These are phyloP conservation scores for Tricholoma sp. DNA, from an alignment of 768 basidiomycete species.

Conservation along the genomic window DNA sequence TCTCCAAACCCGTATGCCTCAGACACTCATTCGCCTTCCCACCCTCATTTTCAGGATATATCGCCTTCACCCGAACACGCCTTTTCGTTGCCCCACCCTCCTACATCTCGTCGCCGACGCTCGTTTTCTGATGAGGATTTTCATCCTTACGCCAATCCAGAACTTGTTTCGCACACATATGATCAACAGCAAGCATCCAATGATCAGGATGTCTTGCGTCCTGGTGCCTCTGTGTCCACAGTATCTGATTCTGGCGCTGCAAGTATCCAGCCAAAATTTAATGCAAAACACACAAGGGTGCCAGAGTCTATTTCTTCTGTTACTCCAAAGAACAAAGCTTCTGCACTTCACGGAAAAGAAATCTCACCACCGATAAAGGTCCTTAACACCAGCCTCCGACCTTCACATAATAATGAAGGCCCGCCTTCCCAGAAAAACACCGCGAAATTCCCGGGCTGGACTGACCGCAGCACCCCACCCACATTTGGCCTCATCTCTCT, in stretches of 20 bases:
- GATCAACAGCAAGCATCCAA: constrained; percentile 25
- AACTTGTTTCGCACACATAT: constrained; percentile 43
- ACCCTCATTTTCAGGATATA: constrained; percentile 13
- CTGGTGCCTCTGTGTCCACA: constrained; percentile 48
- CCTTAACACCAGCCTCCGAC: constrained; percentile 23
- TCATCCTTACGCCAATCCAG: constrained; percentile 83
- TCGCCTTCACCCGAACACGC: background rate
- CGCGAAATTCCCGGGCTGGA: constrained; percentile 43
- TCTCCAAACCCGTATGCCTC: constrained; percentile 21
- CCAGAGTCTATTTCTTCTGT: constrained; percentile 22
- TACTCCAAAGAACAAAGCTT: constrained; percentile 22
- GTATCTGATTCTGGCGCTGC: constrained; percentile 37
- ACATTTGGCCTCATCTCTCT: constrained; percentile 67
- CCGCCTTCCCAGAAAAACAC: constrained; percentile 24
- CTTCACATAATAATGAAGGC: constrained; percentile 22
- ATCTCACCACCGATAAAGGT: constrained; percentile 54
- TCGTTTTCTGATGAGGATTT: constrained; percentile 29
- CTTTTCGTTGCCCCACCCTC: constrained; percentile 4
- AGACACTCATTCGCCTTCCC: constrained; percentile 22
- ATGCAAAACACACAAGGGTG: constrained; percentile 27
- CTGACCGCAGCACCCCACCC: constrained; percentile 40
- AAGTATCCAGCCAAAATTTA: constrained; percentile 27
- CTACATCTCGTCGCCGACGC: constrained; percentile 9
- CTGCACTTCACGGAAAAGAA: constrained; percentile 41
- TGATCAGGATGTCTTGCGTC: constrained; percentile 29